Evolutionary conservation across 495 filamentous ascomycete genomes (phyloP).

Genomic region (Pseudevernia furfuracea): DNA sequence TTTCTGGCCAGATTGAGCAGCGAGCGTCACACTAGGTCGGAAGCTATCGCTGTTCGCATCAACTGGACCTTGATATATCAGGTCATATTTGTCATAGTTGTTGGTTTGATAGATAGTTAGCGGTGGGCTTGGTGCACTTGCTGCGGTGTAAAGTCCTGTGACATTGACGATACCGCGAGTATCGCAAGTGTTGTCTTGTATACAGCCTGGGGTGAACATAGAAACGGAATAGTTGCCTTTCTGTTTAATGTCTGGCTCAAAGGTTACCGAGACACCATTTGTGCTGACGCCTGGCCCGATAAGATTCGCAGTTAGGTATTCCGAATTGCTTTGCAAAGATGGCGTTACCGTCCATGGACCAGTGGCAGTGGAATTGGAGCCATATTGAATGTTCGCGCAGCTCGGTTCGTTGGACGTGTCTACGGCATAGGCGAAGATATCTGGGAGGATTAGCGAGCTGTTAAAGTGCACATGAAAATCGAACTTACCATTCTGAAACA

Average conservation of each 20-base stretch:
- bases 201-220: constrained; percentile 86
- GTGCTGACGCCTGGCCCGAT: constrained; percentile 44
- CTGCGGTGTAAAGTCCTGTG: constrained; percentile 57
- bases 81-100: constrained; percentile 87
- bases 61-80: constrained; percentile 75
- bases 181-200: constrained; percentile 65
- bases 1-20: constrained; percentile 57
- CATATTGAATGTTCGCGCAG: constrained; percentile 59
- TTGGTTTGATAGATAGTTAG: constrained; percentile 74
- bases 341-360: constrained; percentile 66
- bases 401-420: constrained; percentile 80
- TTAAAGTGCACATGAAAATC: neutral
- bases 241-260: constrained; percentile 77
- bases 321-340: constrained; percentile 53
- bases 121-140: constrained; percentile 34
- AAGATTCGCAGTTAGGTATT: constrained; percentile 68
- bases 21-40: constrained; percentile 71
- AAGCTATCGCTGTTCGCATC: constrained; percentile 69
- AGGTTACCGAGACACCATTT: constrained; percentile 53
- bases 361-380: constrained; percentile 55
- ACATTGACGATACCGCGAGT: constrained; percentile 72
- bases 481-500: constrained; percentile 66
- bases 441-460: constrained; percentile 34
- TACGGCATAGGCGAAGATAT: constrained; percentile 78
- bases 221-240: constrained; percentile 83